A percentile compares a stretch with the other conserved stretches of the same genome.
Evolutionary conservation across 805 yeast genomes (phyloP).

Genomic region (Saccharomycopsis capsularis): DNA sequence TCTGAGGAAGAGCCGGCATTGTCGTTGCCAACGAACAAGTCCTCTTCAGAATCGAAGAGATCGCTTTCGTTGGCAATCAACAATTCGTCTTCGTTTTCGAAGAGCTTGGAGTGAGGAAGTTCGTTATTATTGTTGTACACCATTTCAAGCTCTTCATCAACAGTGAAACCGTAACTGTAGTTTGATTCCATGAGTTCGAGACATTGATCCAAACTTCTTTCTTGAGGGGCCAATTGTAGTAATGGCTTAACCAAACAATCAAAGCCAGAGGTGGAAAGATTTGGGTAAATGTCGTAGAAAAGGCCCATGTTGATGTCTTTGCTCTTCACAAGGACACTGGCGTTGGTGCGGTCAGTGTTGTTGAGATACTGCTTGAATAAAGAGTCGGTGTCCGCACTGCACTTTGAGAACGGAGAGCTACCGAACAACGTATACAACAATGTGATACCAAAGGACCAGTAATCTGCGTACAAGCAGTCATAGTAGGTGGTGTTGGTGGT

Average conservation of each 20-base stretch:
- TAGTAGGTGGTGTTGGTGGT: constrained; percentile 36
- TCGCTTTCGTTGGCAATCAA: neutral
- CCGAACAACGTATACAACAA: constrained; percentile 75
- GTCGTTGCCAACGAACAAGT: neutral
- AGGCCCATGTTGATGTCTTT: constrained; percentile 26
- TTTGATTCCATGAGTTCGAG: constrained; percentile 39
- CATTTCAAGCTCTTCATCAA: constrained; percentile 50
- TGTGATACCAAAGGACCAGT: constrained; percentile 85
- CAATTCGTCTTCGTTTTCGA: neutral
- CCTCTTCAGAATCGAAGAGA: neutral
- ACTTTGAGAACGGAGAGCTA: constrained; percentile 67
- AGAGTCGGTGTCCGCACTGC: constrained; percentile 63
- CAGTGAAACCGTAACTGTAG: constrained; percentile 40
- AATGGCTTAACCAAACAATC: constrained; percentile 53
- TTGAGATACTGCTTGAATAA: constrained; percentile 61
- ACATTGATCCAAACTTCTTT: constrained; percentile 42
- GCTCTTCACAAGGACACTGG: neutral
- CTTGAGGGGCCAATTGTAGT: constrained; percentile 62
- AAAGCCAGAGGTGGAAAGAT: constrained; percentile 65
- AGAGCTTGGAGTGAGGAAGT: neutral
- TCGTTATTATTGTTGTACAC: neutral
- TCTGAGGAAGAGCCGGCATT: neutral
- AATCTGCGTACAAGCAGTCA: constrained; percentile 70
- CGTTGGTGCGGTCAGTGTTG: constrained; percentile 2
- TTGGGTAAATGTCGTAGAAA: constrained; percentile 67